Evolutionary conservation across 768 basidiomycete species (phyloP).

Genomic region (Podaxis sp.): DNA sequence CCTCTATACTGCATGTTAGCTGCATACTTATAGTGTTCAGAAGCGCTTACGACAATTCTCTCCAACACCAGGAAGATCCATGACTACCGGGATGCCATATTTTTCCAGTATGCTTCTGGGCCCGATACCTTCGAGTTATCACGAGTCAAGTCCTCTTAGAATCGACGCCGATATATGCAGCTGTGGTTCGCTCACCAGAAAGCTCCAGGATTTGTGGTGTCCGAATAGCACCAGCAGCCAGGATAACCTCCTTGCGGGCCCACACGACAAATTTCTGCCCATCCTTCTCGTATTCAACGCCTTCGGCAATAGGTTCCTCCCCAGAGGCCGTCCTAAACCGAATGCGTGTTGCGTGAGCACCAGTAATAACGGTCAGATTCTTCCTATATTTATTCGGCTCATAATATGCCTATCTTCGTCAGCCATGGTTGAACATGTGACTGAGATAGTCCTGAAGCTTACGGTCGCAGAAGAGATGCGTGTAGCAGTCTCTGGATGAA

Average conservation of each 20-base stretch:
- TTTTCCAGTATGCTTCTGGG: background rate
- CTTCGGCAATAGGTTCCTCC: conserved; percentile 43
- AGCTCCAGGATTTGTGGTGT: conserved; percentile 16
- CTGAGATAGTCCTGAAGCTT: background rate
- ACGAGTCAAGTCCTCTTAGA: background rate
- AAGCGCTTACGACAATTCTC: conserved; percentile 9
- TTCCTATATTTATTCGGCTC: conserved; percentile 17
- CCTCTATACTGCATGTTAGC: conserved; percentile 1
- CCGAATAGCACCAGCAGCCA: conserved; percentile 48
- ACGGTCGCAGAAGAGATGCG: conserved; percentile 24
- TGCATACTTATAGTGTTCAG: background rate
- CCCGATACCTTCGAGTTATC: conserved; percentile 1
- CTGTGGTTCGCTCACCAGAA: conserved; percentile 29
- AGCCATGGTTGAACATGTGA: background rate
- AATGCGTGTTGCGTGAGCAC: conserved; percentile 27
- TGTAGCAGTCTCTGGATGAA: conserved; percentile 17
- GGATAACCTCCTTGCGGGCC: conserved; percentile 49
- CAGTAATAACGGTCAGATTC: conserved; percentile 26
- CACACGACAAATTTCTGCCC: conserved; percentile 31
- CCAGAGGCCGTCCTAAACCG: conserved; percentile 39
- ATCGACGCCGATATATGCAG: background rate
- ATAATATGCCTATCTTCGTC: conserved; percentile 13
- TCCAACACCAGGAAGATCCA: conserved; percentile 13
- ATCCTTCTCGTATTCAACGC: conserved; percentile 30
- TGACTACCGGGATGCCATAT: conserved; percentile 1